A percentile compares a stretch with the other conserved stretches of the same genome.
phyloP scores from a whole-genome alignment of 2,329 filamentous ascomycete genomes.

The Ophiostoma australiae region DNA sequence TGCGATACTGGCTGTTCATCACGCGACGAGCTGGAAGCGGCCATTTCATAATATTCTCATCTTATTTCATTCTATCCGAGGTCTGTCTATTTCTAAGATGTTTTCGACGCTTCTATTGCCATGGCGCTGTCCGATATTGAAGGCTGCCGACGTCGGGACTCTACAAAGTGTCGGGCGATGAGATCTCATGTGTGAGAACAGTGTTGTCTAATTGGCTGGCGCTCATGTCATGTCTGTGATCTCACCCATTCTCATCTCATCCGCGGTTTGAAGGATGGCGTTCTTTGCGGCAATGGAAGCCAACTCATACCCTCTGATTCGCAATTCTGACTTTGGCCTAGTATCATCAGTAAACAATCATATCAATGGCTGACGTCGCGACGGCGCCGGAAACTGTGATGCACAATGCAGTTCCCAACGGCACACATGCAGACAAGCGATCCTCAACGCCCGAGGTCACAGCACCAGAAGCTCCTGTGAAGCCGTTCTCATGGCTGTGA shows the following conservation, averaged over 20 bases:
- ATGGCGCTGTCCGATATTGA: neutral
- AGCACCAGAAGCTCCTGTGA: neutral
- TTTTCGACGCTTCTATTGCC: neutral
- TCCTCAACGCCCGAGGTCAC: neutral
- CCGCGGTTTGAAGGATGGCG: neutral
- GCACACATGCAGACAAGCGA: neutral
- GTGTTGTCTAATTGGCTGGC: constrained; percentile 13
- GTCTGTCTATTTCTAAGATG: neutral
- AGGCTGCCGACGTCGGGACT: neutral
- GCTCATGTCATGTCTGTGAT: neutral
- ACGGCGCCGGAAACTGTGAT: neutral
- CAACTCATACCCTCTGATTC: neutral
- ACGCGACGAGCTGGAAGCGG: neutral
- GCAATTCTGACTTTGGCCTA: neutral
- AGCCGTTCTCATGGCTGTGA: constrained; percentile 34
- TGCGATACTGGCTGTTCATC: neutral
- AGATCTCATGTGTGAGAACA: neutral
- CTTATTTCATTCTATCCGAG: neutral
- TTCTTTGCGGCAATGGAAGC: neutral
- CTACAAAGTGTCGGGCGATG: neutral
- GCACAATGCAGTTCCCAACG: neutral
- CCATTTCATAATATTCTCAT: neutral
- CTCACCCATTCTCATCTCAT: neutral
- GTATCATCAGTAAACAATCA: neutral
- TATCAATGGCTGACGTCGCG: neutral